Base-by-base conservation (phyloP, 331 rosid species). In the Erythrophleum ivorense region DNA sequence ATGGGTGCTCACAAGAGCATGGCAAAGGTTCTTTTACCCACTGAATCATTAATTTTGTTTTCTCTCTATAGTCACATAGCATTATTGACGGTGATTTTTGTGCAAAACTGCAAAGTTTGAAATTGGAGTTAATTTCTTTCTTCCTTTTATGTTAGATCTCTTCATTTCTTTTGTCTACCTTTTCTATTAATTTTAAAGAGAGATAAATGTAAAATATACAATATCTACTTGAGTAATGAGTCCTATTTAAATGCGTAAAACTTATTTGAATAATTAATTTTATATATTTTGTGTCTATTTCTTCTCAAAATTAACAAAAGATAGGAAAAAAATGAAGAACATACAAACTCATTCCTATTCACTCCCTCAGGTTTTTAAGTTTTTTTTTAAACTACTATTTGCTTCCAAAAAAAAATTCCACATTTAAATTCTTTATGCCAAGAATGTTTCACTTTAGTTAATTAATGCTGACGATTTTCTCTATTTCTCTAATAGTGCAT, bases 1-100 rank as follows among this genome's bases (percentile, higher is more conserved):
- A 91, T 91, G 97, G 97, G 94, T 77, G 94, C 92, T 68, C 87
- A 88, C 75, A 85, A 88, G 83, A 87, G 97, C 86, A 80, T 45
- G 94, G 89, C 78, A 88, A 87, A 91, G 94, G 97, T 84, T 85
- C 53, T 48, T 50, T 3, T 21, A 21, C 15, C 59, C 59, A 16
- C 21, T 55, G 10, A 43, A 41, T 19, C 78, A 36, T 38, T 31
- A 41, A 41, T 79, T 57, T 69, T 45, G 15, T 70, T 24, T 33
- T 40, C 3, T 7, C 74, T 36, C 29, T n/a, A 63, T 48, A 29
- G 7, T 21, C 41, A 5, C 14, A 3, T 40, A 29, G 9, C 41
- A 4, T 48, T 49, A 41, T 19, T 80, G 50, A 58, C 40, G 2
- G 3, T 79, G 72, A 43, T 19, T 41, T 81, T 72, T 21, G n/a